phyloP scores from a whole-genome alignment of 495 filamentous ascomycete genomes.

The Entonaema liquescens region DNA sequence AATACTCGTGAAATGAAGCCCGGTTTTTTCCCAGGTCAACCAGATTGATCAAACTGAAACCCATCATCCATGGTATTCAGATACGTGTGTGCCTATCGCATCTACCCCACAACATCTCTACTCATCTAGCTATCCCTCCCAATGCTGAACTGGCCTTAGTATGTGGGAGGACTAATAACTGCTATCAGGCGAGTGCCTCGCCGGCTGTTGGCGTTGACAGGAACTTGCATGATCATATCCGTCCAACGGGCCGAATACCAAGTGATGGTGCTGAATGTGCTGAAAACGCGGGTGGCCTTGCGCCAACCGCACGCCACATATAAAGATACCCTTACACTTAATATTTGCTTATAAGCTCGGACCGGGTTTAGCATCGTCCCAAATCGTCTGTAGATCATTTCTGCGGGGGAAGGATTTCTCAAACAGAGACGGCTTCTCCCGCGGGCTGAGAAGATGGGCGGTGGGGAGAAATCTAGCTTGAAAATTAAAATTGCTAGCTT shows the following conservation, averaged over 20 bases:
- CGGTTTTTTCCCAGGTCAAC: slow-evolving; percentile 19
- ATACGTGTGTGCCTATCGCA: not conserved
- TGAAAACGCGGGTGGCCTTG: slow-evolving; percentile 43
- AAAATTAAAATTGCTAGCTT: slow-evolving; percentile 26
- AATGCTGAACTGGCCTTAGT: slow-evolving; percentile 24
- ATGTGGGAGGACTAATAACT: slow-evolving; percentile 31
- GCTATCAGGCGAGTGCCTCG: slow-evolving; percentile 16
- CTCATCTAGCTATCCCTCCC: slow-evolving; percentile 11
- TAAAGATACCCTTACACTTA: slow-evolving; percentile 36
- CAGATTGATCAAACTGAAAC: slow-evolving; percentile 36
- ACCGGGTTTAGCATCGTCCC: slow-evolving; percentile 33
- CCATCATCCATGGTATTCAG: slow-evolving; percentile 3
- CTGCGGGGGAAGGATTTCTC: slow-evolving; percentile 36
- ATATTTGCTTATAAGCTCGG: slow-evolving; percentile 29
- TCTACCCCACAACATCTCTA: not conserved
- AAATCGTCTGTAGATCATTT: slow-evolving; percentile 37
- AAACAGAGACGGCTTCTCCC: slow-evolving; percentile 32
- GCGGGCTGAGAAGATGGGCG: slow-evolving; percentile 4
- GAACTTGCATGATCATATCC: slow-evolving; percentile 32
- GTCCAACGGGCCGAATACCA: slow-evolving; percentile 45
- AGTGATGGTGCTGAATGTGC: slow-evolving; percentile 32
- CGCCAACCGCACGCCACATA: slow-evolving; percentile 27
- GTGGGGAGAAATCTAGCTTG: not conserved
- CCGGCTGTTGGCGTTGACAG: slow-evolving; percentile 34
- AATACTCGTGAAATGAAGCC: slow-evolving; percentile 31